Evolutionary conservation across 2,329 filamentous ascomycete species (phyloP).

Genomic region (Colletotrichum euphorbiae): DNA sequence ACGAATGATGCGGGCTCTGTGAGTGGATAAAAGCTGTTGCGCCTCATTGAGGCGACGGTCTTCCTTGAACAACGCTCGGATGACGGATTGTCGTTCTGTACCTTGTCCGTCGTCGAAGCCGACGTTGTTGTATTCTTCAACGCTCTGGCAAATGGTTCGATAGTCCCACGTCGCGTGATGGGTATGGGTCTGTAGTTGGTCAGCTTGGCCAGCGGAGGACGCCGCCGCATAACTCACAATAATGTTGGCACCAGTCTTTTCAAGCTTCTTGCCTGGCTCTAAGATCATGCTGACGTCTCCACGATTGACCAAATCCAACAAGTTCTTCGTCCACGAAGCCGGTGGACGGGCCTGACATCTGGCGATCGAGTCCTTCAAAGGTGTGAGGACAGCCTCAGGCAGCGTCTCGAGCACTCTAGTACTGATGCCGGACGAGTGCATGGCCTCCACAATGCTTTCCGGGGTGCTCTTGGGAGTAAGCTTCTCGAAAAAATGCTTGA

Average conservation of each 20-base stretch:
- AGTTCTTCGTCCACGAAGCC: slow-evolving; percentile 75
- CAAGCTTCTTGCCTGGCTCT: slow-evolving; percentile 56
- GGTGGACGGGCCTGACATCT: slow-evolving; percentile 86
- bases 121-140: slow-evolving; percentile 69
- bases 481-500: slow-evolving; percentile 74
- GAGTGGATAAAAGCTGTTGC: slow-evolving; percentile 84
- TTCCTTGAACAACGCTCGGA: slow-evolving; percentile 88
- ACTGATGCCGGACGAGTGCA: slow-evolving; percentile 77
- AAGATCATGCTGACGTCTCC: slow-evolving; percentile 82
- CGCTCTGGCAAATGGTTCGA: slow-evolving; percentile 77
- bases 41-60: slow-evolving; percentile 92
- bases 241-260: slow-evolving; percentile 51
- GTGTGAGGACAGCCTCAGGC: slow-evolving; percentile 84
- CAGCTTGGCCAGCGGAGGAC: slow-evolving; percentile 38
- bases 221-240: slow-evolving; percentile 51
- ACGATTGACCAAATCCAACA: slow-evolving; percentile 82
- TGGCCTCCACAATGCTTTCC: slow-evolving; percentile 77
- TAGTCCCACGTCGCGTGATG: slow-evolving; percentile 80
- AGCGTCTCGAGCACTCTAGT: slow-evolving; percentile 79
- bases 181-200: slow-evolving; percentile 62
- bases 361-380: slow-evolving; percentile 86
- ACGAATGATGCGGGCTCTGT: slow-evolving; percentile 81
- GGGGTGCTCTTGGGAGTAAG: slow-evolving; percentile 64
- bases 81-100: slow-evolving; percentile 84
- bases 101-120: slow-evolving; percentile 84